Base-by-base conservation (phyloP, 352 stramenopile species). In the Pythium rhizo-oryzae region DNA sequence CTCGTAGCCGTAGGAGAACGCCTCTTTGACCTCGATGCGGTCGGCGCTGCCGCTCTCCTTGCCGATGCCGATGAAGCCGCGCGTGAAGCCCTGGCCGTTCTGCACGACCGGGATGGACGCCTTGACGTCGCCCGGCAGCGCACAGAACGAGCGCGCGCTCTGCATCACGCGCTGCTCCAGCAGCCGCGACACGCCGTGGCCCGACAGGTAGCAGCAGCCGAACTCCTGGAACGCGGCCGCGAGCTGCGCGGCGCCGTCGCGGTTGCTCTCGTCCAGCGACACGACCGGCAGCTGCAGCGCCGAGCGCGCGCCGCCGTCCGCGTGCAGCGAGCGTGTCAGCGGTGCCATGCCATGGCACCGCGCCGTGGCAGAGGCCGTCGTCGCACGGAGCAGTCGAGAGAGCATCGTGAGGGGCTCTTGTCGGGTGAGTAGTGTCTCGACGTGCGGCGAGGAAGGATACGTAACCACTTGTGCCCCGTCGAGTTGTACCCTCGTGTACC, bases 1-100 rank as follows among this genome's bases (percentile, higher is more conserved):
- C 56, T 94, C 86, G 70, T 84, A 92, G 33, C 86, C 86, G 70
- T 92, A 94, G 12, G 86, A 94, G 39, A 94, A 94, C 4, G 81
- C 84, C 60, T 94, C 86, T 59, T 94, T 94, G 35, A 94, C 86
- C 58, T 94, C 84, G 28, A 93, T 84, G 43, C 81, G 80, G 49
- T 92, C 83, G n/a, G 74, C 75, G 65, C 82, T 92, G 55, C 86
- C 84, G 69, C 86, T 92, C 67, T 94, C 86, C 65, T 86, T 88
- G 52, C 86, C 86, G 37, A 94, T 76, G 30, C 83, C 84, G 61
- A 94, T 92, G 78, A 83, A 92, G 11, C 86, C 86, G 49, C 86
- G 86, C 61, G 85, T 92, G 64, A 94, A 94, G 0, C 86, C 86
- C 43, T 90, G 69, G 54, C 76, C 80, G 46, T 88, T 86, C 67